Percentiles rank a stretch among this genome's conserved stretches.
Conservation (phyloP, 169 alveolate species). For the Neospora caninum region DNA sequence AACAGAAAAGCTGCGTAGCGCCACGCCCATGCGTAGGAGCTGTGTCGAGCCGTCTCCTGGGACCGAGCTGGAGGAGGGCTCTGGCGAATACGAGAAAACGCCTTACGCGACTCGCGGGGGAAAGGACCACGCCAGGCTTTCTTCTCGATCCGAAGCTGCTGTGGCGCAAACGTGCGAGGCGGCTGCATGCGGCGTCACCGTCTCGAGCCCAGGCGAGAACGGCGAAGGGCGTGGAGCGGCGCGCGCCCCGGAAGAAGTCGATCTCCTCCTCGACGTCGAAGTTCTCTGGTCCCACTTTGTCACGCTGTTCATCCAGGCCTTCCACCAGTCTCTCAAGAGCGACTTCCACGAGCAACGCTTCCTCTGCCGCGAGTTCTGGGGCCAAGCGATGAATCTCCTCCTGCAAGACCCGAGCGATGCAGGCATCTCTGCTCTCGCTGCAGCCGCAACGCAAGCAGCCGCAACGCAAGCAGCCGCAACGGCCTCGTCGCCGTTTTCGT, state of each 20-base stretch:
- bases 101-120: too few species aligned
- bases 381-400: slow-evolving; percentile 56
- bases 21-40: too few species aligned
- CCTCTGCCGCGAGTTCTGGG: slow-evolving; percentile 54
- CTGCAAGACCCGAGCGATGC: slow-evolving; percentile 5
- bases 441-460: neutral
- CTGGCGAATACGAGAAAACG: too few species aligned
- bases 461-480: neutral
- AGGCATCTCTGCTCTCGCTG: neutral
- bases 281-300: slow-evolving; percentile 36
- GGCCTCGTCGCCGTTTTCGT: neutral
- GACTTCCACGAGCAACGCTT: slow-evolving; percentile 55
- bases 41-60: too few species aligned
- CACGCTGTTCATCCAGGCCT: slow-evolving; percentile 13
- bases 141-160: too few species aligned
- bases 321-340: slow-evolving; percentile 13
- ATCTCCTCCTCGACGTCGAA: slow-evolving; percentile 2
- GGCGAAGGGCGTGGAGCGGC: too few species aligned
- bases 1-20: too few species aligned
- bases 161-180: too few species aligned
- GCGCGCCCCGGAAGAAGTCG: neutral
- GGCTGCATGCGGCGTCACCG: too few species aligned
- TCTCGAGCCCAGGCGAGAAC: too few species aligned
- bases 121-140: too few species aligned
- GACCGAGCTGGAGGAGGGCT: too few species aligned